phyloP scores from a whole-genome alignment of 345 rosid genomes.

The Camelina hispida region DNA sequence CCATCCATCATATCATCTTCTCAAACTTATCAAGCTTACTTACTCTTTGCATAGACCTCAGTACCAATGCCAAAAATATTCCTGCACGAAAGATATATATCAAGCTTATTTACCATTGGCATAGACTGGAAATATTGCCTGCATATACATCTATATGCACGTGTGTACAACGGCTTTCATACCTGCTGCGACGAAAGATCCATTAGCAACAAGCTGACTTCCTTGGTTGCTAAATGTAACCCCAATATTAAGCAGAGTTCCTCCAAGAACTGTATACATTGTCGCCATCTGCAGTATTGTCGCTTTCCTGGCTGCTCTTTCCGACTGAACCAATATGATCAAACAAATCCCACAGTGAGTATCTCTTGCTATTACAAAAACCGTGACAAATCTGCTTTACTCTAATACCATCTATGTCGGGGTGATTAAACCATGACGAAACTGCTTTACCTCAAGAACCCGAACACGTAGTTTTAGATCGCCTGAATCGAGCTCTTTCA shows the following conservation, averaged over 20 bases:
- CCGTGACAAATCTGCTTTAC: neutral
- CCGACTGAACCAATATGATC: slow-evolving; percentile 56
- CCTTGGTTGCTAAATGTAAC: slow-evolving; percentile 74
- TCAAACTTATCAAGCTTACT: slow-evolving; percentile 82
- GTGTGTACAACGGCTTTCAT: neutral
- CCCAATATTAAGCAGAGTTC: slow-evolving; percentile 82
- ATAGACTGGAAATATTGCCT: neutral
- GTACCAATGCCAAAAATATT: slow-evolving; percentile 58
- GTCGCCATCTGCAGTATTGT: slow-evolving; percentile 93
- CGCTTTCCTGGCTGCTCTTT: slow-evolving; percentile 90
- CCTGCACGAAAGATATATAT: slow-evolving; percentile 52
- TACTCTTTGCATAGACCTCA: slow-evolving; percentile 82
- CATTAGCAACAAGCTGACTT: slow-evolving; percentile 65
- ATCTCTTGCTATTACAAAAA: neutral
- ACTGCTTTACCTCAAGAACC: slow-evolving; percentile 72
- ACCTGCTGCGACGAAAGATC: slow-evolving; percentile 91
- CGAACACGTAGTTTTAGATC: slow-evolving; percentile 92
- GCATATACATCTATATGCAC: neutral
- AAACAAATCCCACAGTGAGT: neutral
- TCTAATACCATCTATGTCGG: neutral
- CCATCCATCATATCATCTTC: slow-evolving; percentile 73
- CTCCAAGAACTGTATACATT: slow-evolving; percentile 80
- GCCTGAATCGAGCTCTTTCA: slow-evolving; percentile 86
- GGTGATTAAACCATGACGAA: neutral
- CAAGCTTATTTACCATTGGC: neutral